Conservation (phyloP, 2,329 filamentous ascomycete species). For the Xylariaceae sp. region DNA sequence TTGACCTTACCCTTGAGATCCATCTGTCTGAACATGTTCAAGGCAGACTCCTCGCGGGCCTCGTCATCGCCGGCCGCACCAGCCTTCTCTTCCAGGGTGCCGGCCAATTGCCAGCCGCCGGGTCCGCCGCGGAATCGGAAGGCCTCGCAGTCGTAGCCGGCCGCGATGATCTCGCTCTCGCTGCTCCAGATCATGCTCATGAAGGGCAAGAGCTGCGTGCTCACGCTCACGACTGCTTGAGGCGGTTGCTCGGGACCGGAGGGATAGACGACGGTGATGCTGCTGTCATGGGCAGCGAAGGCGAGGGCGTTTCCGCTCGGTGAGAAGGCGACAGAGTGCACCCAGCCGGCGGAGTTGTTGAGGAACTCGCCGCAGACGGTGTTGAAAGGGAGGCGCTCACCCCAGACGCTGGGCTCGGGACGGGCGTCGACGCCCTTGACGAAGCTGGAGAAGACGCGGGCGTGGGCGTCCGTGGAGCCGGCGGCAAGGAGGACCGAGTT, state of each 20-base stretch:
- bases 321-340: slow-evolving; percentile 89
- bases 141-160: slow-evolving; percentile 84
- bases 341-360: slow-evolving; percentile 95
- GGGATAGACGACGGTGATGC: slow-evolving; percentile 93
- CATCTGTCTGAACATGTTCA: slow-evolving; percentile 99
- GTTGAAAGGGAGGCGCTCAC: slow-evolving; percentile 93
- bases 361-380: slow-evolving; percentile 95
- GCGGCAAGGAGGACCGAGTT: slow-evolving; percentile 94
- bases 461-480: slow-evolving; percentile 95
- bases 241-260: slow-evolving; percentile 86
- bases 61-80: slow-evolving; percentile 54
- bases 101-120: slow-evolving; percentile 76
- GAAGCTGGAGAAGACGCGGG: slow-evolving; percentile 89
- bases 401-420: slow-evolving; percentile 85
- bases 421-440: slow-evolving; percentile 89
- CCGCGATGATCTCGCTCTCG: slow-evolving; percentile 90
- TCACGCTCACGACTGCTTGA: slow-evolving; percentile 81
- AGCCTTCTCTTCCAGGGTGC: slow-evolving; percentile 70
- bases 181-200: slow-evolving; percentile 88
- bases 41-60: slow-evolving; percentile 77
- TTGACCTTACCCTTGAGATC: slow-evolving; percentile 90
- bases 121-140: slow-evolving; percentile 80
- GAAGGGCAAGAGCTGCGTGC: slow-evolving; percentile 86
- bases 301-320: slow-evolving; percentile 89
- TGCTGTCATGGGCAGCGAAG: slow-evolving; percentile 92